A percentile compares a stretch with the other conserved stretches of the same genome.
phyloP scores from a whole-genome alignment of 2,329 filamentous ascomycete species.

The Ophiostoma pallidulum region DNA sequence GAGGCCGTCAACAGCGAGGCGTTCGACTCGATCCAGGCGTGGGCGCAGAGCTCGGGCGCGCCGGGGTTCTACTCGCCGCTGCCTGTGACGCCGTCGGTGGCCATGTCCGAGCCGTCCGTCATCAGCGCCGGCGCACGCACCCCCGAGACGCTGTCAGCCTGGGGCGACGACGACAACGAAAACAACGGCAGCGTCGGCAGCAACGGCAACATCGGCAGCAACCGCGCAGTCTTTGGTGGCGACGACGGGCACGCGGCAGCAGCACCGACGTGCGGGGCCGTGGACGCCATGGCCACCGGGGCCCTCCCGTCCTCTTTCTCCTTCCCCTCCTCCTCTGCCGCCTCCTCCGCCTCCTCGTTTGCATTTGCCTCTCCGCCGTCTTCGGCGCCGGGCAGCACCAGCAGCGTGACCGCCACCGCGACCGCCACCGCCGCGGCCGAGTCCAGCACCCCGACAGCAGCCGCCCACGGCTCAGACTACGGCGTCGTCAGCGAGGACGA shows the following conservation, averaged over 20 bases:
- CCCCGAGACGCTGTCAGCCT: conserved; percentile 47
- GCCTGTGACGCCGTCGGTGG: conserved; percentile 39
- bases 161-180: conserved; percentile 26
- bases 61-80: conserved; percentile 52
- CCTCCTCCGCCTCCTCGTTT: too few species aligned
- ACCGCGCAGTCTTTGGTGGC: conserved; percentile 26
- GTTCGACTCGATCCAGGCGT: conserved; percentile 55
- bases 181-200: not conserved
- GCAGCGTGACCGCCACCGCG: too few species aligned
- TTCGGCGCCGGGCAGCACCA: too few species aligned
- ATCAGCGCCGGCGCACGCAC: conserved; percentile 46
- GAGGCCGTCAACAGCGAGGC: conserved; percentile 34
- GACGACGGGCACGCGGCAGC: too few species aligned
- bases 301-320: too few species aligned
- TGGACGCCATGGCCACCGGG: too few species aligned
- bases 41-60: conserved; percentile 44
- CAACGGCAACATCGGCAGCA: not conserved
- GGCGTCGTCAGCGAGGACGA: conserved; percentile 53
- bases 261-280: too few species aligned
- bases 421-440: conserved; percentile 28
- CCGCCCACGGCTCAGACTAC: conserved; percentile 23
- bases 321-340: too few species aligned
- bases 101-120: conserved; percentile 42
- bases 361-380: too few species aligned
- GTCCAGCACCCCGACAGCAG: conserved; percentile 22